Evolutionary conservation across 306 rosid genomes (phyloP).

Genomic region (Canavalia ensiformis): DNA sequence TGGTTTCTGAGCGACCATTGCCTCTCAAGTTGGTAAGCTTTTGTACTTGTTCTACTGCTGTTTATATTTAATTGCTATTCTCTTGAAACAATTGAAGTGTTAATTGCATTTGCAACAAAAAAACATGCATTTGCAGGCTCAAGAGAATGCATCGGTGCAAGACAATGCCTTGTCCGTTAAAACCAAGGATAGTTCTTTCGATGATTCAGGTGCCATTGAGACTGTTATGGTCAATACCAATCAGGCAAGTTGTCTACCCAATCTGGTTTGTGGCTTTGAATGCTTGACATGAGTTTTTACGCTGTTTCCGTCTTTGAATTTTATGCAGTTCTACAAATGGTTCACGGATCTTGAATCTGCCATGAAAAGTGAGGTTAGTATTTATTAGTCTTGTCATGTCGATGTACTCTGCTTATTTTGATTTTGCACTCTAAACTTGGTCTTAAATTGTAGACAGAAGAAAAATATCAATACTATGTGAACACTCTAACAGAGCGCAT

Average conservation of each 20-base stretch:
- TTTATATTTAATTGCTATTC: slow-evolving; percentile 8
- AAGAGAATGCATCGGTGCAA: slow-evolving; percentile 62
- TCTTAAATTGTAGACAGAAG: slow-evolving; percentile 78
- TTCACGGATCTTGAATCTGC: slow-evolving; percentile 95
- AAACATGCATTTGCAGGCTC: slow-evolving; percentile 58
- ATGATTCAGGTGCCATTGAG: slow-evolving; percentile 68
- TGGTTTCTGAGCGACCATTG: slow-evolving; percentile 85
- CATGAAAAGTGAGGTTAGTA: slow-evolving; percentile 95
- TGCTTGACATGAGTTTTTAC: neutral
- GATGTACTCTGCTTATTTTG: slow-evolving; percentile 24
- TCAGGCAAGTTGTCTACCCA: slow-evolving; percentile 59
- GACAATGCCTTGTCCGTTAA: slow-evolving; percentile 66
- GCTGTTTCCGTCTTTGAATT: slow-evolving; percentile 40
- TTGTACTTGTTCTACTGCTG: neutral
- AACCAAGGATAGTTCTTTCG: slow-evolving; percentile 61
- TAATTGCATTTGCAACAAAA: neutral
- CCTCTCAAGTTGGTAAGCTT: slow-evolving; percentile 74
- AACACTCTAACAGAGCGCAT: slow-evolving; percentile 86
- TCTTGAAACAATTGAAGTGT: neutral
- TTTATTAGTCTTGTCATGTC: neutral
- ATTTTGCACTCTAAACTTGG: slow-evolving; percentile 32
- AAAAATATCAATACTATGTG: slow-evolving; percentile 93
- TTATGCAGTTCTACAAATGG: slow-evolving; percentile 92
- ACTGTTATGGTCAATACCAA: slow-evolving; percentile 86
- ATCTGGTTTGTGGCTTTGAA: slow-evolving; percentile 19